Evolutionary conservation across 257 asterid genomes (phyloP).

Genomic region (Petrea volubilis): DNA sequence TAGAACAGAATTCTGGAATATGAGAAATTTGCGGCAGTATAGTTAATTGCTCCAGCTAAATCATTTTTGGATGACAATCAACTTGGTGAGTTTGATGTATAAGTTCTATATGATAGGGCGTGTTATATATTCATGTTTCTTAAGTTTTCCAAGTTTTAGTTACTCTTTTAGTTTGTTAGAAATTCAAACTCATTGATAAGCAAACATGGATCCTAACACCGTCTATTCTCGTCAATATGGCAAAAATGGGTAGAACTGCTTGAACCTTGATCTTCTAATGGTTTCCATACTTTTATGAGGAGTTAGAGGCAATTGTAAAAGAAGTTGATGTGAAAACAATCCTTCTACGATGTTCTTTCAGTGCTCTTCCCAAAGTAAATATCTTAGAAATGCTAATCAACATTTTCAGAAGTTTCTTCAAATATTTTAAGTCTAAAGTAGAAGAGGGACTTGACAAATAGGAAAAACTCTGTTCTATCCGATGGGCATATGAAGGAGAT

Average conservation of each 20-base stretch:
- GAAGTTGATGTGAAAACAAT: neutral
- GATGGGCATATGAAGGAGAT: no score
- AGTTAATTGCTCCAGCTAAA: constrained; percentile 10
- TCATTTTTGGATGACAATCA: neutral
- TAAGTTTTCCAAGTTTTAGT: neutral
- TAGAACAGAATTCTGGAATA: neutral
- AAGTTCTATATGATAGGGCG: neutral
- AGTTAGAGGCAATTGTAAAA: neutral
- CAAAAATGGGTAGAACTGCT: neutral
- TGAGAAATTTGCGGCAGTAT: neutral
- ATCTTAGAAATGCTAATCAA: neutral
- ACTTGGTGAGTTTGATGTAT: neutral
- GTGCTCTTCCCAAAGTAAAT: neutral
- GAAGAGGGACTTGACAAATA: neutral
- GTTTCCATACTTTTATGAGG: neutral
- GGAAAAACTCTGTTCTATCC: no score
- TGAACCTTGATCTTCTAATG: neutral
- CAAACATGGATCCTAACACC: neutral
- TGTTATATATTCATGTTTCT: neutral
- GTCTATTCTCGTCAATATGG: neutral
- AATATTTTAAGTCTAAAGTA: neutral
- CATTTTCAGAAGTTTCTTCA: neutral
- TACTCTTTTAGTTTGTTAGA: neutral
- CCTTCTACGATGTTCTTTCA: neutral
- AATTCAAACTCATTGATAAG: neutral